Conservation (phyloP, 2,329 filamentous ascomycete species). For the Xylariomycetidae sp. region DNA sequence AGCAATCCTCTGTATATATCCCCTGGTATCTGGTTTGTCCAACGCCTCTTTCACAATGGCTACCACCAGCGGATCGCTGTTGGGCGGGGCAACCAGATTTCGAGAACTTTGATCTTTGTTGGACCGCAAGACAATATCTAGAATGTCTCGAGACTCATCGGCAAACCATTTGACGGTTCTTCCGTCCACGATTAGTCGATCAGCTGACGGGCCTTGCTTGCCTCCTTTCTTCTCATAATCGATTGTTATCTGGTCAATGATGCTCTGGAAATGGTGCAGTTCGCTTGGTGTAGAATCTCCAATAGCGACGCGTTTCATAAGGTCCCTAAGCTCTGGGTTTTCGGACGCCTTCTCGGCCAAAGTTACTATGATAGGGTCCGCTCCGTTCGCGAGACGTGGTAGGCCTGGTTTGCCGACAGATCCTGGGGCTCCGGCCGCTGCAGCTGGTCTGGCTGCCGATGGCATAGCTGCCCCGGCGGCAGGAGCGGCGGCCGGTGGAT, state of each 20-base stretch:
- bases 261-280: slow-evolving; percentile 68
- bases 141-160: slow-evolving; percentile 50
- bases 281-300: slow-evolving; percentile 67
- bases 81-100: slow-evolving; percentile 46
- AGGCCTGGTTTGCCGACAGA: no score
- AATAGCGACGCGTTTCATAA: slow-evolving; percentile 79
- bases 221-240: slow-evolving; percentile 49
- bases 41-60: slow-evolving; percentile 51
- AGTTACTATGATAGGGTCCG: slow-evolving; percentile 77
- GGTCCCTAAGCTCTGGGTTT: slow-evolving; percentile 64
- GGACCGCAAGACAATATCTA: slow-evolving; percentile 52
- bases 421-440: no score
- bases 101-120: slow-evolving; percentile 51
- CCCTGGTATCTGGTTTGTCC: slow-evolving; percentile 42
- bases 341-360: slow-evolving; percentile 69
- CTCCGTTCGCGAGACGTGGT: slow-evolving; percentile 21
- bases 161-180: slow-evolving; percentile 55
- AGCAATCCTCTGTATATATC: slow-evolving; percentile 49
- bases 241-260: slow-evolving; percentile 71
- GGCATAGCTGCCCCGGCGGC: slow-evolving; percentile 14
- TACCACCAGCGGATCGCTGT: slow-evolving; percentile 51
- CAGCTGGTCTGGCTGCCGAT: slow-evolving; percentile 14
- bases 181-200: slow-evolving; percentile 48
- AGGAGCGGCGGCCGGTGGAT: slow-evolving; percentile 7
- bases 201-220: slow-evolving; percentile 47